Conservation (phyloP, 495 filamentous ascomycete genomes). For the Annulohypoxylon bovei region DNA sequence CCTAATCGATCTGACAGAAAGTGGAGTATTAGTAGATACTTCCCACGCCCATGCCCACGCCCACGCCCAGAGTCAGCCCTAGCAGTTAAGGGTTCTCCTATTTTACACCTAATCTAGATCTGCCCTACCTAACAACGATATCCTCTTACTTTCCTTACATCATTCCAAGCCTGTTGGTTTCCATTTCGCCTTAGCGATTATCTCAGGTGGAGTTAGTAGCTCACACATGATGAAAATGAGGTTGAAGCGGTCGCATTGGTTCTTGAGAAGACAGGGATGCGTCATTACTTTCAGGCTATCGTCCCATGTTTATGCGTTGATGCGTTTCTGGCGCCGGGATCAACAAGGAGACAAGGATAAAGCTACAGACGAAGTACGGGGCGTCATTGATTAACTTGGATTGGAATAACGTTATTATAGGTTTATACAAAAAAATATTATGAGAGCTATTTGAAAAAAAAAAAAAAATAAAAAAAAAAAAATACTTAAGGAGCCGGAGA, state of each 20-base stretch:
- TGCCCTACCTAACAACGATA: constrained; percentile 15
- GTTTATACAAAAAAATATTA: constrained; percentile 10
- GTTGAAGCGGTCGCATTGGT: constrained; percentile 28
- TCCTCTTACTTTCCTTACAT: constrained; percentile 13
- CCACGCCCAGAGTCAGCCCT: constrained; percentile 39
- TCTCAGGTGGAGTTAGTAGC: constrained; percentile 17
- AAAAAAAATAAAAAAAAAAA: constrained; percentile 38
- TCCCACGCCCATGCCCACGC: too few relatives aligned
- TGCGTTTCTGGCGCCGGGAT: constrained; percentile 42
- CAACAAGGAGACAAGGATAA: constrained; percentile 39
- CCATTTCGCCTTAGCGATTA: constrained; percentile 14
- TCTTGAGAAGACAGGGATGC: constrained; percentile 27
- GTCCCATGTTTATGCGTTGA: constrained; percentile 38
- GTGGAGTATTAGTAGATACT: not conserved
- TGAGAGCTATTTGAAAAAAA: constrained; percentile 41
- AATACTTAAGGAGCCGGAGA: constrained; percentile 24
- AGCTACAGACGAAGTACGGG: constrained; percentile 33
- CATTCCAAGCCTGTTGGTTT: constrained; percentile 8
- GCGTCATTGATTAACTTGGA: constrained; percentile 31
- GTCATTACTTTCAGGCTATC: constrained; percentile 39
- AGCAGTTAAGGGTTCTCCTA: constrained; percentile 12
- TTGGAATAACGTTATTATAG: constrained; percentile 14
- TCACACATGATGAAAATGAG: not conserved
- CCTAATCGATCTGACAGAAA: not conserved
- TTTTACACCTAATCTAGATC: constrained; percentile 17